phyloP scores from a whole-genome alignment of 768 basidiomycete species.

The Boletus pseudopeckii region DNA sequence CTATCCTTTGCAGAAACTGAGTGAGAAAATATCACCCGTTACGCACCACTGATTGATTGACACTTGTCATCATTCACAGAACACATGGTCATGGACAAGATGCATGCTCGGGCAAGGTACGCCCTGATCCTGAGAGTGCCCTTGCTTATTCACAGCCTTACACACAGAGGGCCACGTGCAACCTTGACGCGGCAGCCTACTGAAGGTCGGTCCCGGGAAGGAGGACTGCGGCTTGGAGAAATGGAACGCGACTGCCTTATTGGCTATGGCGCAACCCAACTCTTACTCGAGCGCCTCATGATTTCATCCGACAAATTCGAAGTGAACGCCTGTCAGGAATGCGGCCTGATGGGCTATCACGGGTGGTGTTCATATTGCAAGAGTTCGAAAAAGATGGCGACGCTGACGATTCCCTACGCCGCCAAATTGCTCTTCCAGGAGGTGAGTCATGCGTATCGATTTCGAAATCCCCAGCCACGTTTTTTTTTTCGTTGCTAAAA shows the following conservation, averaged over 20 bases:
- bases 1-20: conserved; percentile 69
- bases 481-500: neutral
- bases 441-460: conserved; percentile 39
- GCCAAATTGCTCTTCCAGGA: conserved; percentile 92
- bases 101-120: conserved; percentile 96
- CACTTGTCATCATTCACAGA: conserved; percentile 40
- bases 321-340: conserved; percentile 91
- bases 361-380: conserved; percentile 99
- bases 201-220: conserved; percentile 96
- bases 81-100: conserved; percentile 99
- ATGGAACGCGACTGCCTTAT: conserved; percentile 99
- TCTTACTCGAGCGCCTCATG: conserved; percentile 96
- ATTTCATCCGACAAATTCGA: conserved; percentile 98
- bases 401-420: conserved; percentile 93
- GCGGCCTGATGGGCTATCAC: conserved; percentile 91
- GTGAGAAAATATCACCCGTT: conserved; percentile 45
- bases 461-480: neutral
- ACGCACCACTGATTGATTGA: conserved; percentile 8
- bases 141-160: conserved; percentile 4
- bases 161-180: conserved; percentile 83
- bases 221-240: conserved; percentile 94
- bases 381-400: conserved; percentile 93
- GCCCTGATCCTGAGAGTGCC: conserved; percentile 19
- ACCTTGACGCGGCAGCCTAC: conserved; percentile 97
- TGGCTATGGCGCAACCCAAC: conserved; percentile 96